phyloP scores from a whole-genome alignment of 768 basidiomycete genomes.

The Sporobolomyces pararoseus region DNA sequence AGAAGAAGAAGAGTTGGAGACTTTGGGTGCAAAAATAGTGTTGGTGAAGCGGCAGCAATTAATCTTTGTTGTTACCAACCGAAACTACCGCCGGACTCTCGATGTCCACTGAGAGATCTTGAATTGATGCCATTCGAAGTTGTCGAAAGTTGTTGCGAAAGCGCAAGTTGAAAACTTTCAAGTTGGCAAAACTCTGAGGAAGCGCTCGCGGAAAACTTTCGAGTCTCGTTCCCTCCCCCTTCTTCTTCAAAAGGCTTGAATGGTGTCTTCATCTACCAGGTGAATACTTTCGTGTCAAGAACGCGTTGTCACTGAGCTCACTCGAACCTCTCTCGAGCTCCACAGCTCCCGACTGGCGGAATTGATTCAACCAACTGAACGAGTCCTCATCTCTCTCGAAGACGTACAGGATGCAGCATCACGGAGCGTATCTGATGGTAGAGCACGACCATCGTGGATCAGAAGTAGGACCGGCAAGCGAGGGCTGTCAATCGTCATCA shows the following conservation, averaged over 20 bases:
- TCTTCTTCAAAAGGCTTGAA: too few relatives aligned
- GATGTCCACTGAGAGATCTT: neutral
- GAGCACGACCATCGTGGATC: slow-evolving; percentile 8
- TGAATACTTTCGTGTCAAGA: too few relatives aligned
- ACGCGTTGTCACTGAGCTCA: too few relatives aligned
- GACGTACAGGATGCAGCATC: slow-evolving; percentile 10
- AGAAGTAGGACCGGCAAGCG: neutral
- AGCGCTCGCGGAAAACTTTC: too few relatives aligned
- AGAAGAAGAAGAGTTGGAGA: neutral
- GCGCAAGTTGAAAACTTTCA: too few relatives aligned
- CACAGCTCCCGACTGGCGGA: neutral
- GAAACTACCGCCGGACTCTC: neutral
- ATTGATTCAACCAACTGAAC: slow-evolving; percentile 7
- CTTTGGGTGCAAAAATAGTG: slow-evolving; percentile 10
- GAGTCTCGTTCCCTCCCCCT: too few relatives aligned
- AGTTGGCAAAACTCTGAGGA: too few relatives aligned
- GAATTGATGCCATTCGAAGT: neutral
- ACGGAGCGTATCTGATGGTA: neutral
- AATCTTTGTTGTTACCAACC: slow-evolving; percentile 1
- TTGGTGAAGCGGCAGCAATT: neutral
- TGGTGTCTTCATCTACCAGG: too few relatives aligned
- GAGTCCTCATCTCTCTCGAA: neutral
- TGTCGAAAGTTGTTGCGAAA: neutral
- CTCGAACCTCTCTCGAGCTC: too few relatives aligned
- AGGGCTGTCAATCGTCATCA: neutral